These are phyloP conservation scores for Colletotrichum sp. DNA, from an alignment of 2,329 filamentous ascomycete genomes.

Conservation along the genomic window DNA sequence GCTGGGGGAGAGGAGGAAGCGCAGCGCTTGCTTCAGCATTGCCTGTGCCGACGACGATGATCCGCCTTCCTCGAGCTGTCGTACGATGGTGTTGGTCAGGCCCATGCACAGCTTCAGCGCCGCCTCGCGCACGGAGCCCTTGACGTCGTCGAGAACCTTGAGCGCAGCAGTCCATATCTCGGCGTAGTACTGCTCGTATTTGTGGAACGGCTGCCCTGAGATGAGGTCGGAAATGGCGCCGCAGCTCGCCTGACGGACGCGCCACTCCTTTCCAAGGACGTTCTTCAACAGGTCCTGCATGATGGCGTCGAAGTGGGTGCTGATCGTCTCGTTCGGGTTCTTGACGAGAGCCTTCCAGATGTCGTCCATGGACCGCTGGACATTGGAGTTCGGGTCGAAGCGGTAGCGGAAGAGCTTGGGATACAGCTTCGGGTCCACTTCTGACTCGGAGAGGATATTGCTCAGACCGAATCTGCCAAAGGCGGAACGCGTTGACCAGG, in stretches of 20 bases:
- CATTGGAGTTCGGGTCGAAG: slow-evolving; percentile 93
- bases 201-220: slow-evolving; percentile 75
- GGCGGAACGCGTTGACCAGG: slow-evolving; percentile 96
- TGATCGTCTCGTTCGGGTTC: slow-evolving; percentile 77
- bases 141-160: slow-evolving; percentile 95
- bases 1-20: slow-evolving; percentile 87
- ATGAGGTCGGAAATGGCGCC: slow-evolving; percentile 87
- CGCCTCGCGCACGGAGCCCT: slow-evolving; percentile 82
- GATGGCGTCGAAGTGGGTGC: slow-evolving; percentile 85
- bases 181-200: slow-evolving; percentile 84
- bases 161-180: slow-evolving; percentile 87
- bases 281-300: slow-evolving; percentile 86
- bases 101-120: slow-evolving; percentile 83
- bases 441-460: slow-evolving; percentile 87
- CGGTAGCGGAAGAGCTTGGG: slow-evolving; percentile 93
- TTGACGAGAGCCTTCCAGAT: slow-evolving; percentile 98
- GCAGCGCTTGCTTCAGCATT: slow-evolving; percentile 86
- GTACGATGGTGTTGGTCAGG: slow-evolving; percentile 83
- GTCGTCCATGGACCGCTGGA: slow-evolving; percentile 94
- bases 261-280: slow-evolving; percentile 91
- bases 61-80: slow-evolving; percentile 81
- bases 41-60: slow-evolving; percentile 71
- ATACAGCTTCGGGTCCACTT: slow-evolving; percentile 90
- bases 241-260: slow-evolving; percentile 90
- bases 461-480: slow-evolving; percentile 95